These are phyloP conservation scores for Elongisporangium prolatum DNA, from an alignment of 352 stramenopile genomes.

Conservation along the genomic window DNA sequence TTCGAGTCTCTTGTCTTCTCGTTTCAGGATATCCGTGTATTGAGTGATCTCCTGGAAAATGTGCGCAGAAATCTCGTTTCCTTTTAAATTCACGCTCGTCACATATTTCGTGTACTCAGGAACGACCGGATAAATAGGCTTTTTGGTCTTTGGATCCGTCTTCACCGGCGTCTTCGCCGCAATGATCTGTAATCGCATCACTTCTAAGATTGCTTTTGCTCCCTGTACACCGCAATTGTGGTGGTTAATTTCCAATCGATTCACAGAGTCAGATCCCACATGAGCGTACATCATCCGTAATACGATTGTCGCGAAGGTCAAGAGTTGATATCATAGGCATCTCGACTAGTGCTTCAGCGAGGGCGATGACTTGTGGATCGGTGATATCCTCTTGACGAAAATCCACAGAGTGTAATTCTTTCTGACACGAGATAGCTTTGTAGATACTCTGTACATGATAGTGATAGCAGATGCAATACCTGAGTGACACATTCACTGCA, in stretches of 20 bases:
- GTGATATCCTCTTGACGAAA: constrained; percentile 79
- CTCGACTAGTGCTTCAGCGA: constrained; percentile 68
- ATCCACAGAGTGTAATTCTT: constrained; percentile 66
- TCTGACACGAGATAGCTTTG: constrained; percentile 81
- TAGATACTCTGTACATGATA: constrained; percentile 64
- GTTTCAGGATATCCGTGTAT: constrained; percentile 67
- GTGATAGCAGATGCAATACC: not conserved
- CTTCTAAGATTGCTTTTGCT: constrained; percentile 62
- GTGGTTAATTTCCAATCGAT: no score
- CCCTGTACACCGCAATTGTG: constrained; percentile 29
- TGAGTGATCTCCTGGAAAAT: constrained; percentile 66
- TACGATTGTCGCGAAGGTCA: constrained; percentile 73
- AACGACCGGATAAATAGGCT: constrained; percentile 30
- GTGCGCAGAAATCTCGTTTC: constrained; percentile 63
- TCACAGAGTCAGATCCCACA: no score
- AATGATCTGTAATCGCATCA: constrained; percentile 77
- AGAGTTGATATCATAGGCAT: constrained; percentile 75
- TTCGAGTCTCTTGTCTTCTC: constrained; percentile 76
- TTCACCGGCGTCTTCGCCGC: constrained; percentile 51
- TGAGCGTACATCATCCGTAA: constrained; percentile 63
- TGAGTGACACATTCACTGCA: not conserved
- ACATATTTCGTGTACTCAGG: constrained; percentile 68
- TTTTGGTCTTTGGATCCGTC: constrained; percentile 44
- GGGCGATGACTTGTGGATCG: constrained; percentile 70
- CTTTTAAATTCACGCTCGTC: constrained; percentile 70